Conservation (phyloP, 441 rosid species). For the Corymbia citriodora region DNA sequence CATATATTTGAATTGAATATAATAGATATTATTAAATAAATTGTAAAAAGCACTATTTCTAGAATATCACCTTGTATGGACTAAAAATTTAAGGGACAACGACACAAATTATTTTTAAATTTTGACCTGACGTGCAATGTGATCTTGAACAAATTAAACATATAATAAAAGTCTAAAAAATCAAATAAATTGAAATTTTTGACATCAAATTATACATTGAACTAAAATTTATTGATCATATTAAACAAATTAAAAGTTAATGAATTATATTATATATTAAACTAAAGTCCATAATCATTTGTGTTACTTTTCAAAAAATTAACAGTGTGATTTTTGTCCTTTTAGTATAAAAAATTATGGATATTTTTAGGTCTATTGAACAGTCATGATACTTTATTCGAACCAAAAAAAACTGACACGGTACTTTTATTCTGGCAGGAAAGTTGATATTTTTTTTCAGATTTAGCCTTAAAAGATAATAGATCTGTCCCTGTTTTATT, state of each 20-base stretch:
- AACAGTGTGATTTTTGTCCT: neutral
- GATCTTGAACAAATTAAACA: accelerated
- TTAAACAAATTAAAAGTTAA: accelerated
- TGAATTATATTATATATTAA: accelerated
- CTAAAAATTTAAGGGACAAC: accelerated
- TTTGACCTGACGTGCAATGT: too few species aligned
- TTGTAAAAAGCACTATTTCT: neutral
- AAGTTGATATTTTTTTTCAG: neutral
- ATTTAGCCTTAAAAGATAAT: neutral
- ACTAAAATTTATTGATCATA: accelerated
- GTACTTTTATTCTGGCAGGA: neutral
- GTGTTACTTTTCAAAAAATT: too few species aligned
- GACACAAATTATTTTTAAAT: accelerated
- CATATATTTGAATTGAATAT: neutral
- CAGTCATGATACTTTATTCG: neutral
- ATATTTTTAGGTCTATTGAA: neutral
- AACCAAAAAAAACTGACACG: neutral
- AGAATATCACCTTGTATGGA: too few species aligned
- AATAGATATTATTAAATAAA: neutral
- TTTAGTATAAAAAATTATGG: neutral
- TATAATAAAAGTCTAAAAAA: accelerated
- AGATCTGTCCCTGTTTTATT: neutral
- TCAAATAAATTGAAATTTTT: accelerated
- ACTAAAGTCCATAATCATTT: accelerated
- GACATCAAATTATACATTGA: accelerated